These are phyloP conservation scores for Wickerhamiella sorbophila DNA, from an alignment of 805 yeast genomes.

Conservation along the genomic window DNA sequence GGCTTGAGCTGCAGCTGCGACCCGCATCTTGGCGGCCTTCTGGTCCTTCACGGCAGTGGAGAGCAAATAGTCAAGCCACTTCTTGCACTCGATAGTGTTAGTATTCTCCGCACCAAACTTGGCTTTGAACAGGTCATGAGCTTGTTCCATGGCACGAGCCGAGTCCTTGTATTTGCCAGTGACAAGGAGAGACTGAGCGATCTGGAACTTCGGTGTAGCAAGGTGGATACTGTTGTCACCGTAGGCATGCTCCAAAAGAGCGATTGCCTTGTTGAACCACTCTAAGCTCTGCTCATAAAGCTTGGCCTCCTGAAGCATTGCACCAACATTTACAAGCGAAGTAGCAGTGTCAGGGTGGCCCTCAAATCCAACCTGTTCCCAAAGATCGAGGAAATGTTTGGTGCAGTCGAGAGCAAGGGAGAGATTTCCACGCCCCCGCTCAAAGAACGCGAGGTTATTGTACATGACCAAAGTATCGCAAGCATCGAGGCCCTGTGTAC, in stretches of 20 bases:
- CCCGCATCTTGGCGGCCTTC: slow-evolving; percentile 4
- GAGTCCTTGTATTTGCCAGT: slow-evolving; percentile 42
- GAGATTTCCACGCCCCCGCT: slow-evolving; percentile 43
- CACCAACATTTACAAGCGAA: slow-evolving; percentile 46
- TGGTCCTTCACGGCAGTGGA: slow-evolving; percentile 31
- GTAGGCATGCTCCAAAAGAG: slow-evolving; percentile 35
- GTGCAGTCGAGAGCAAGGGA: slow-evolving; percentile 49
- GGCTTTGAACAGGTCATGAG: slow-evolving; percentile 42
- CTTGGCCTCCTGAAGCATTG: slow-evolving; percentile 41
- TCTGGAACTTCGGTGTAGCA: slow-evolving; percentile 54
- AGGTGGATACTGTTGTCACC: slow-evolving; percentile 48
- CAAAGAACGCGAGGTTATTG: slow-evolving; percentile 61
- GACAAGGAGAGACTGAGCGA: slow-evolving; percentile 45
- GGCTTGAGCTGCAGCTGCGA: slow-evolving; percentile 12
- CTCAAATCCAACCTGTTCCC: slow-evolving; percentile 44
- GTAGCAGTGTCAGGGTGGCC: slow-evolving; percentile 59
- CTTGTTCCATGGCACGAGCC: slow-evolving; percentile 37
- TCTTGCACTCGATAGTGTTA: slow-evolving; percentile 51
- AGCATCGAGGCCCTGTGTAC: slow-evolving; percentile 69
- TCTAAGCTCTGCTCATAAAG: slow-evolving; percentile 35
- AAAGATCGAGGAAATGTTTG: slow-evolving; percentile 42
- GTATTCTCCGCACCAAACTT: slow-evolving; percentile 55
- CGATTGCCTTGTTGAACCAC: slow-evolving; percentile 41
- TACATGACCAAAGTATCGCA: slow-evolving; percentile 58
- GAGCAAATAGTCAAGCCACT: slow-evolving; percentile 46